Conservation (phyloP, 2,329 filamentous ascomycete genomes). For the Tolypocladium endophyticum region DNA sequence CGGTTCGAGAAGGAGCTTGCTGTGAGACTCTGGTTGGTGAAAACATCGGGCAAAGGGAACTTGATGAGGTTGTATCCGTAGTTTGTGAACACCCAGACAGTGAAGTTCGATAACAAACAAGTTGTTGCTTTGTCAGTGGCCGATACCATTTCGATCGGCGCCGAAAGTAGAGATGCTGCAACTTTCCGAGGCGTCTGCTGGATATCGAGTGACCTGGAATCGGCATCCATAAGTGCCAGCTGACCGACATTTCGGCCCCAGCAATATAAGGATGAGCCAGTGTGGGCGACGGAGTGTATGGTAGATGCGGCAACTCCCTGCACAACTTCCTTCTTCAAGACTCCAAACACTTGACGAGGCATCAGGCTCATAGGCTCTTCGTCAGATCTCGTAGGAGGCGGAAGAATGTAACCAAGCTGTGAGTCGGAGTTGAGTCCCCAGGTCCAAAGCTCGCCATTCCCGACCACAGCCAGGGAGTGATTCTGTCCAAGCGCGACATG, state of each 20-base stretch:
- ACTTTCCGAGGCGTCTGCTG: constrained; percentile 78
- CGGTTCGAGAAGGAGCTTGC: constrained; percentile 39
- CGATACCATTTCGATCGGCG: constrained; percentile 65
- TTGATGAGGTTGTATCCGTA: constrained; percentile 89
- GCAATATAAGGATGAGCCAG: constrained; percentile 69
- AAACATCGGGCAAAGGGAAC: constrained; percentile 64
- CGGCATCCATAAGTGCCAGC: constrained; percentile 86
- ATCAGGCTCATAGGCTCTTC: constrained; percentile 74
- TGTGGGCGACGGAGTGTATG: constrained; percentile 86
- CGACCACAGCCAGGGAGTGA: constrained; percentile 76
- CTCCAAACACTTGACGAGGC: constrained; percentile 83
- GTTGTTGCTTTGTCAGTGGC: constrained; percentile 87
- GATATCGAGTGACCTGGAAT: constrained; percentile 81
- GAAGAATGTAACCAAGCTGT: constrained; percentile 77
- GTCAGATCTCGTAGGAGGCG: constrained; percentile 54
- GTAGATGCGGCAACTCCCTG: constrained; percentile 78
- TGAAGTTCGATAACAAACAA: constrained; percentile 74
- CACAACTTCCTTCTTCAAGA: constrained; percentile 76
- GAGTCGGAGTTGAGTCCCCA: constrained; percentile 86
- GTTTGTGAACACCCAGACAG: constrained; percentile 89
- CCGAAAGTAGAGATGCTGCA: constrained; percentile 62
- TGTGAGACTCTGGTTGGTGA: constrained; percentile 59
- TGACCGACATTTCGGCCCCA: constrained; percentile 96
- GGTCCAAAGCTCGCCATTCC: constrained; percentile 83
- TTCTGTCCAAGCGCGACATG: constrained; percentile 84